These are phyloP conservation scores for Aspergillus panamensis DNA, from an alignment of 495 filamentous ascomycete genomes.

Conservation along the genomic window DNA sequence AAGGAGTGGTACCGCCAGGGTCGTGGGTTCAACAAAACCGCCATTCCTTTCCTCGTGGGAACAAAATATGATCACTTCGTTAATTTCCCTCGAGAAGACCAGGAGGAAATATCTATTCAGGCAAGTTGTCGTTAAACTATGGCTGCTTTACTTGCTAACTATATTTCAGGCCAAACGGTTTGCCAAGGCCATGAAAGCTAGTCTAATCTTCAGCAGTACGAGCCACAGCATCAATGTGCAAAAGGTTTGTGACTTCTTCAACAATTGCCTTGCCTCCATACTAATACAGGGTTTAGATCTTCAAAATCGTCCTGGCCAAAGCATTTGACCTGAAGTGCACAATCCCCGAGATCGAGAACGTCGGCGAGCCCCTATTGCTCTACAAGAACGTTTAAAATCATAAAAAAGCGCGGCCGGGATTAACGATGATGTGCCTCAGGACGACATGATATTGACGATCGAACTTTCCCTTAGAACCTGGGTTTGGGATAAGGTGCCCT, in stretches of 20 bases:
- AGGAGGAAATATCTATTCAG: constrained; percentile 96
- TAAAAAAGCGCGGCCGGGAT: constrained; percentile 10
- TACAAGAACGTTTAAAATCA: constrained; percentile 69
- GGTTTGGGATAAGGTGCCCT: constrained; percentile 13
- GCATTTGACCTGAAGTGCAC: constrained; percentile 98
- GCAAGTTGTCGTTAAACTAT: constrained; percentile 41
- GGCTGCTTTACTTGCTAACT: constrained; percentile 6
- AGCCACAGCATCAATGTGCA: constrained; percentile 99
- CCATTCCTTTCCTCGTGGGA: constrained; percentile 92
- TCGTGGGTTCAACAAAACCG: constrained; percentile 97
- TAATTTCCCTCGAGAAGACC: constrained; percentile 93
- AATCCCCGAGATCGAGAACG: constrained; percentile 96
- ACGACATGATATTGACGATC: constrained; percentile 42
- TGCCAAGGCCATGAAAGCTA: constrained; percentile 96
- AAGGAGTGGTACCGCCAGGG: constrained; percentile 99
- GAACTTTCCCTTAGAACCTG: constrained; percentile 23
- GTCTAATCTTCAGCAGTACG: constrained; percentile 95
- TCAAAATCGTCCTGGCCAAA: constrained; percentile 98
- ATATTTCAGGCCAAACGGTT: constrained; percentile 77
- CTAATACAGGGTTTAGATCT: constrained; percentile 64
- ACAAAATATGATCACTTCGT: constrained; percentile 99
- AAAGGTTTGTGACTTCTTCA: constrained; percentile 59
- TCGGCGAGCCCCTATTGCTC: constrained; percentile 91
- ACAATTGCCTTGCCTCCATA: background rate
- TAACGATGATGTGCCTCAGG: constrained; percentile 41